phyloP scores from a whole-genome alignment of 495 filamentous ascomycete genomes.

The Penicillium macrosclerotiorum region DNA sequence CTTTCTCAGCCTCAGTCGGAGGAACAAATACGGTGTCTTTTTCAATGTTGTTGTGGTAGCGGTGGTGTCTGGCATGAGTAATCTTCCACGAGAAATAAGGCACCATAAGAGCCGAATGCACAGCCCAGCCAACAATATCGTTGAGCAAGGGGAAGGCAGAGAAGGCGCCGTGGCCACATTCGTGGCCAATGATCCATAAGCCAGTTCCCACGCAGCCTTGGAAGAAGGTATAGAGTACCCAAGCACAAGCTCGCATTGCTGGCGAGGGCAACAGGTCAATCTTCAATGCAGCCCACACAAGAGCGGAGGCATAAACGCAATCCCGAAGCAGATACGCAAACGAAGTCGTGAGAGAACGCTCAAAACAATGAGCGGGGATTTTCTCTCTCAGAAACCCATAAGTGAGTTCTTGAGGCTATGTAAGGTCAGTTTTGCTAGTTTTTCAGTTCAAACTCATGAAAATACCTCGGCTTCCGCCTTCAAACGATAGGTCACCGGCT shows the following conservation, averaged over 20 bases:
- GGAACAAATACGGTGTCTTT: slow-evolving; percentile 61
- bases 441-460: neutral
- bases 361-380: slow-evolving; percentile 28
- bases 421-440: slow-evolving; percentile 3
- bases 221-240: slow-evolving; percentile 20
- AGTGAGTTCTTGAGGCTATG: slow-evolving; percentile 14
- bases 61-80: slow-evolving; percentile 72
- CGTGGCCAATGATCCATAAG: slow-evolving; percentile 28
- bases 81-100: slow-evolving; percentile 79
- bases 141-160: slow-evolving; percentile 60
- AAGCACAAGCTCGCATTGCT: slow-evolving; percentile 16
- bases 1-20: slow-evolving; percentile 40
- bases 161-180: slow-evolving; percentile 59
- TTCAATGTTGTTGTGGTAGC: slow-evolving; percentile 57
- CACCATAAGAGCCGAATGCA: slow-evolving; percentile 64
- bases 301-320: slow-evolving; percentile 15
- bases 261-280: slow-evolving; percentile 24
- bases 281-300: slow-evolving; percentile 21
- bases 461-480: slow-evolving; percentile 16
- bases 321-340: slow-evolving; percentile 20
- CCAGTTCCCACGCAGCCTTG: slow-evolving; percentile 29
- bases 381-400: slow-evolving; percentile 18
- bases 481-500: slow-evolving; percentile 15
- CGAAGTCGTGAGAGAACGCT: slow-evolving; percentile 19
- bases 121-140: slow-evolving; percentile 64